Evolutionary conservation across 1,139 yeast species (phyloP).

Genomic region (Magnusiomyces paraingens): DNA sequence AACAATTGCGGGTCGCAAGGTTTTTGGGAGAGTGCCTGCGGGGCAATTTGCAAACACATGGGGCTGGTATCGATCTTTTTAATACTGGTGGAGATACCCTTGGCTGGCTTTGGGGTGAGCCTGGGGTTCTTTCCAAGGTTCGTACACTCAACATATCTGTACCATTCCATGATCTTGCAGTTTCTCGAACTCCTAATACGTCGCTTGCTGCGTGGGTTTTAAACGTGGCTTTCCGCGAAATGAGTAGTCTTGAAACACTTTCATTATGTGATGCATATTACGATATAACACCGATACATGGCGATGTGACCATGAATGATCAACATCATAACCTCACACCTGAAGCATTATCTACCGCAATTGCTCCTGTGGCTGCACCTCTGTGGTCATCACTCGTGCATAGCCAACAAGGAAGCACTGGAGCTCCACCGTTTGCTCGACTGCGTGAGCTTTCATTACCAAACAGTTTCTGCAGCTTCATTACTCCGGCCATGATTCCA

Average conservation of each 20-base stretch:
- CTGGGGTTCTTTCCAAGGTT: neutral
- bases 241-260: neutral
- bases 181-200: too few relatives aligned
- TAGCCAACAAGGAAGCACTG: neutral
- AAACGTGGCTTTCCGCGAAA: neutral
- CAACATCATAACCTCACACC: neutral
- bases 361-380: neutral
- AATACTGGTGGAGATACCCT: neutral
- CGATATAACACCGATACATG: too few relatives aligned
- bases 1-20: too few relatives aligned
- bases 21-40: too few relatives aligned
- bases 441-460: constrained; percentile 1
- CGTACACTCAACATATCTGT: neutral
- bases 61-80: neutral
- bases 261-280: neutral
- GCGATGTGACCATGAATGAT: neutral
- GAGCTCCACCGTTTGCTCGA: neutral
- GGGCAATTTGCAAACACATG: too few relatives aligned
- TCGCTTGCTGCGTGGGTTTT: neutral
- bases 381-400: neutral
- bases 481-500: neutral
- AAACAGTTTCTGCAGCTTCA: constrained; percentile 3
- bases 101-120: constrained; percentile 2
- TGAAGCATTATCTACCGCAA: neutral
- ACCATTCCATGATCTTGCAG: neutral